Base-by-base conservation (phyloP, 768 basidiomycete species). In the Coprinopsis cinerea region DNA sequence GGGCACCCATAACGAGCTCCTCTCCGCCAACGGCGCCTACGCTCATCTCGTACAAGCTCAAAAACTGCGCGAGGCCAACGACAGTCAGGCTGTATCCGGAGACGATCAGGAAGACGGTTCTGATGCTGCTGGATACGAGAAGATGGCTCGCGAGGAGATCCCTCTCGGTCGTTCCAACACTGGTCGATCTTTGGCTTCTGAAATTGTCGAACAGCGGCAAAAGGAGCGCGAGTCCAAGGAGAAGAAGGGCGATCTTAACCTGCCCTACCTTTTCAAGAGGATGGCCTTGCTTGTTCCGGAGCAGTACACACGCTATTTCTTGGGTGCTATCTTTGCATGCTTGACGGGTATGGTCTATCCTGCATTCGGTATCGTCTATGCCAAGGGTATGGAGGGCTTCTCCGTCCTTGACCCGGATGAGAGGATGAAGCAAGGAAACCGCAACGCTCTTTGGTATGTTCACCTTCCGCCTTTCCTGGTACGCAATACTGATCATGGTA, bases 341-440 rank as follows among this genome's bases (percentile, higher is more conserved):
- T 73, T 64, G 41, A 37, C 40, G 15, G 26, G n/a, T 3, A 64
- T 42, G 48, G 55, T 48, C 37, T 47, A 83, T 59, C 88, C 88
- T 2, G 74, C 76, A 0, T 87, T 84, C 58, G 81, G 83, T 55
- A 72, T 92, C 37, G 75, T 89, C 13, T 88, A 75, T 58, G 83
- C 81, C 48, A 75, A 76, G 51, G 81, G 73, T 50, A 77, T 87
- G 55, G 54, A 69, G 34, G 78, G 71, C 0, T 86, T 88, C 70
- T 76, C 82, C 15, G 43, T 63, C 7, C 17, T 47, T 0, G 68
- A 70, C 37, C 44, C 49, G 18, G 58, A 64, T 9, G 68, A 70
- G 14, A 74, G 81, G 24, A 76, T 78, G 22, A 52, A 65, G 22
- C 69, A 73, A 17, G 86, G 85, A 32, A 80, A 92, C 63, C 77